Evolutionary conservation across 192 early-diverging fungal genomes (phyloP).

Genomic region (Pecoramyces ruminantium): DNA sequence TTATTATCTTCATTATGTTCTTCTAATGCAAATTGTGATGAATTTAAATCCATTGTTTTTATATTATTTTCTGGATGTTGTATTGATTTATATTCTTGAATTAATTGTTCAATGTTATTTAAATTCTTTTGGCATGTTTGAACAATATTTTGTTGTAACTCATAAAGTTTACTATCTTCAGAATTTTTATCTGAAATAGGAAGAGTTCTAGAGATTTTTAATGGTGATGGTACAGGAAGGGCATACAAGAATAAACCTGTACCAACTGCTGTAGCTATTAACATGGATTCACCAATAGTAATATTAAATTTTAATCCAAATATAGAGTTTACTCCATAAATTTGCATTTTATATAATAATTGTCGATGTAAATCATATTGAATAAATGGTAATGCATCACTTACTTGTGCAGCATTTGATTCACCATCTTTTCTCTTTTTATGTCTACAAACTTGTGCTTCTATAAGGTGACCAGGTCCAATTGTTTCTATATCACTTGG

Average conservation of each 20-base stretch:
- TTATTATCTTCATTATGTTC: background rate
- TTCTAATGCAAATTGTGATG: background rate
- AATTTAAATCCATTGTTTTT: background rate
- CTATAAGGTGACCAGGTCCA: constrained; percentile 44
- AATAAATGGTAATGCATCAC: constrained; percentile 62
- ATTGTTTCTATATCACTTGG: constrained; percentile 52
- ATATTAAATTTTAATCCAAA: constrained; percentile 48
- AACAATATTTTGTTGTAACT: constrained; percentile 54
- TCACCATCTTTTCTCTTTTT: constrained; percentile 34
- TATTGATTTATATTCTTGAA: background rate
- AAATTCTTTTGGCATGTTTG: constrained; percentile 44
- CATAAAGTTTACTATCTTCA: constrained; percentile 46
- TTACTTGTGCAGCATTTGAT: constrained; percentile 42
- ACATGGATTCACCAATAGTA: constrained; percentile 22
- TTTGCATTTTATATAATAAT: constrained; percentile 57
- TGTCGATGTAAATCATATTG: constrained; percentile 74
- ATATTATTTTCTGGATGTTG: background rate
- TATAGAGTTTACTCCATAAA: constrained; percentile 59
- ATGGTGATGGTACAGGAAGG: constrained; percentile 45
- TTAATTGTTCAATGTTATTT: constrained; percentile 25
- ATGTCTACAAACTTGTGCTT: constrained; percentile 46
- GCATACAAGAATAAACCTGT: constrained; percentile 46
- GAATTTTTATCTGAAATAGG: constrained; percentile 48
- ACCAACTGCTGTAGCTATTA: constrained; percentile 20
- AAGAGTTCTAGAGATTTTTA: constrained; percentile 49